phyloP scores from a whole-genome alignment of 306 rosid species.

The Pachyrhizus erosus region DNA sequence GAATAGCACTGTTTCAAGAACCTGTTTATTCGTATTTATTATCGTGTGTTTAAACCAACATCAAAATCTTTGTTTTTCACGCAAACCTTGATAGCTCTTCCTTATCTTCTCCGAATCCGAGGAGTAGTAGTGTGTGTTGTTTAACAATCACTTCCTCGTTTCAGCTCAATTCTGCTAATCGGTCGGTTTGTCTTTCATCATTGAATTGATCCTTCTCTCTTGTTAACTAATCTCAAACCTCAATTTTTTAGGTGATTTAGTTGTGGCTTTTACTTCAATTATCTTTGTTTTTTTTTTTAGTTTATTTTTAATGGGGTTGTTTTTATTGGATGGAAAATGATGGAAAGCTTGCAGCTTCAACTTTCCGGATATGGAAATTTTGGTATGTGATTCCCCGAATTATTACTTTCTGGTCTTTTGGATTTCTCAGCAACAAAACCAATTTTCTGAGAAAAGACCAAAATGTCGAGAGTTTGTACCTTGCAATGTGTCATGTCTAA shows the following conservation, averaged over 20 bases:
- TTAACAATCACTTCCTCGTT: slow-evolving; percentile 19
- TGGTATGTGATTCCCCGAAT: neutral
- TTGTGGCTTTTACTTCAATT: neutral
- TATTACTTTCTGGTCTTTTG: neutral
- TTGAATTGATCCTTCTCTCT: neutral
- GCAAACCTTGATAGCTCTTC: neutral
- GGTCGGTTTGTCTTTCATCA: slow-evolving; percentile 10
- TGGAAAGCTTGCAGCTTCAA: slow-evolving; percentile 37
- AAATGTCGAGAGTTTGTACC: slow-evolving; percentile 21
- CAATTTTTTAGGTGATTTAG: slow-evolving; percentile 6
- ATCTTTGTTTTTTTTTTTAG: neutral
- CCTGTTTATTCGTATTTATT: neutral
- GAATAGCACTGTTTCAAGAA: neutral
- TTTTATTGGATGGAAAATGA: slow-evolving; percentile 28
- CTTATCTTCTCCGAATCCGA: slow-evolving; percentile 38
- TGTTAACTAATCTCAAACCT: neutral
- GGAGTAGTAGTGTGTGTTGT: neutral
- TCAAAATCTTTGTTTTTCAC: slow-evolving; percentile 28
- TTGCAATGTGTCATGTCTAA: slow-evolving; percentile 16
- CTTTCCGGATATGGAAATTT: slow-evolving; percentile 11
- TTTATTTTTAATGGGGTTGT: slow-evolving; percentile 31
- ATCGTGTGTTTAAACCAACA: neutral
- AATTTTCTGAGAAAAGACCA: neutral
- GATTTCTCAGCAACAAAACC: slow-evolving; percentile 17
- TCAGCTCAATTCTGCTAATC: slow-evolving; percentile 3